Conservation (phyloP, 768 basidiomycete species). For the Russula brevipes region DNA sequence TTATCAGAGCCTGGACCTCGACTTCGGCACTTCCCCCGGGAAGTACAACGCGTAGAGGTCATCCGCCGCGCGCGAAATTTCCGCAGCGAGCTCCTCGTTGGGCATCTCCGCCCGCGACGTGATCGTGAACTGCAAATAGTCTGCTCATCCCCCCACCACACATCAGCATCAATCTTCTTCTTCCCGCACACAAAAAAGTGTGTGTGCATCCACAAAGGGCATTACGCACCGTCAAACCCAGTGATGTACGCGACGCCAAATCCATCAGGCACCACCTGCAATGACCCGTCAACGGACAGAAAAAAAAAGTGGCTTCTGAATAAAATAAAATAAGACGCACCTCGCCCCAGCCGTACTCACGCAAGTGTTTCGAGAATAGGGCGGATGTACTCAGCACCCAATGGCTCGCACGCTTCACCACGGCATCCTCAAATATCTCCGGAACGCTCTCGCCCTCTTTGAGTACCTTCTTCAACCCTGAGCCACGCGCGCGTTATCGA, state of each 20-base stretch:
- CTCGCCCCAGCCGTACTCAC: conserved; percentile 91
- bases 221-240: conserved; percentile 63
- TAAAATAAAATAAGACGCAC: conserved; percentile 32
- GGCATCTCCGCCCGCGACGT: conserved; percentile 85
- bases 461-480: conserved; percentile 71
- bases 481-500: neutral
- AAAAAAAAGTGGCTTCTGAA: neutral
- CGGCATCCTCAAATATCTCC: conserved; percentile 68
- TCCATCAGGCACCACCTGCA: conserved; percentile 84
- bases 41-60: conserved; percentile 63
- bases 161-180: neutral
- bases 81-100: conserved; percentile 65
- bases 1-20: conserved; percentile 13
- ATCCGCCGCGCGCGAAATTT: conserved; percentile 56
- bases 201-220: too few relatives aligned
- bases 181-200: too few relatives aligned
- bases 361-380: conserved; percentile 79
- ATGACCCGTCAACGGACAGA: neutral
- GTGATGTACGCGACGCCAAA: conserved; percentile 96
- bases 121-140: conserved; percentile 79
- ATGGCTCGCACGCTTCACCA: conserved; percentile 62
- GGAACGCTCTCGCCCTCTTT: conserved; percentile 59
- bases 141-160: conserved; percentile 33
- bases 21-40: conserved; percentile 10
- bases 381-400: conserved; percentile 93